Evolutionary conservation across 2,329 filamentous ascomycete species (phyloP), one percentile per base, ranked within the genome.

Genomic region (Aspergillus fructus): DNA sequence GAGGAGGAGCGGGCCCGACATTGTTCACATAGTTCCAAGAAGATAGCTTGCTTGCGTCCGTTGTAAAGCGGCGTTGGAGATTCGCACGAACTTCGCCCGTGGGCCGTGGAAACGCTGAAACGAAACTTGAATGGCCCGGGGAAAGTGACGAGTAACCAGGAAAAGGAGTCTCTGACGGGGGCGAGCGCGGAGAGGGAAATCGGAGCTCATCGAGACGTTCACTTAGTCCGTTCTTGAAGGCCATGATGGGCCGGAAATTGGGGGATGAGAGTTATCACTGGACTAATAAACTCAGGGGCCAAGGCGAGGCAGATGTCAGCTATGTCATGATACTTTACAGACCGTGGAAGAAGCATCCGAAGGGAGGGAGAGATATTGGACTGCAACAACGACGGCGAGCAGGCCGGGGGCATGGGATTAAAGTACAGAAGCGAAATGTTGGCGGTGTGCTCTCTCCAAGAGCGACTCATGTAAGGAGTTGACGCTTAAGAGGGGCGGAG

Each of bases 51-150:
- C 91, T 83, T 78, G 90, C 87, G 78, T 96, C 96, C 57, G 93
- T 94, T 62, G 93, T 97, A 78, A 97, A 97, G 71, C 93, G 89
- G 70, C 93, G 88, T 76, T 93, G 91, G 72, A 97, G 82, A 67
- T 87, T 87, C 62, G 86, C 85, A 75, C 93, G 87, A 64, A 84
- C 84, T 71, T 96, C 91, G 74, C 85, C 83, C 62, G 83, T 74
- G 60, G 80, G 74, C 56, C 79, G 74, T 57, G 80, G 76, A 63
- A 83, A 81, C 64, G 83, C 83, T 49, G 78, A 81, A 73, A 87
- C 81, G 70, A 86, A 85, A 70, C 79, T 81, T 70, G 84, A 83
- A 74, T 89, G 89, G 73, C 76, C 75, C 62, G 90, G 87, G 66
- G 86, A 85, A 70, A 90, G 87, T 68, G 89, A 88, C 69, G 88